Percentiles rank a stretch among this genome's conserved stretches.
Evolutionary conservation across 768 basidiomycete species (phyloP).

Genomic region (Pleurotus sapidus): DNA sequence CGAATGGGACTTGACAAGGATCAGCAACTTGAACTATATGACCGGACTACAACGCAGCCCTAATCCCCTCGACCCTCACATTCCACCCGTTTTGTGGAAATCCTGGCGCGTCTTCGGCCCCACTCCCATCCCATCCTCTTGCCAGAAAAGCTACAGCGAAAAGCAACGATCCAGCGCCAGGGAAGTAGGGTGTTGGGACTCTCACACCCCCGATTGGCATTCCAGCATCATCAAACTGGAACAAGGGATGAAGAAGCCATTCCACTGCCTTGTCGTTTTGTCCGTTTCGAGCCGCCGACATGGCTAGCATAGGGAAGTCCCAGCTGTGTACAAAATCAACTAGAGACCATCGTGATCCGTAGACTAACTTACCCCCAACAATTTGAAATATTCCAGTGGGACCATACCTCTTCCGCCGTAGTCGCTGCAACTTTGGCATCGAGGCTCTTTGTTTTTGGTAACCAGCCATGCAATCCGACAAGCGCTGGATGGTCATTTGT

Average conservation of each 20-base stretch:
- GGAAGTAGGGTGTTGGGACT: slow-evolving; percentile 60
- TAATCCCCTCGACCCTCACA: slow-evolving; percentile 32
- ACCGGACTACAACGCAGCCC: slow-evolving; percentile 16
- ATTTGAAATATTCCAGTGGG: slow-evolving; percentile 51
- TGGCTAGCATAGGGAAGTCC: slow-evolving; percentile 64
- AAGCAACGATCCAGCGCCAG: slow-evolving; percentile 50
- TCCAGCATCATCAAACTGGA: slow-evolving; percentile 57
- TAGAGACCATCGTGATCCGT: slow-evolving; percentile 6
- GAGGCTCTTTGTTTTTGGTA: slow-evolving; percentile 47
- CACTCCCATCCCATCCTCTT: slow-evolving; percentile 53
- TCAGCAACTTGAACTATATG: slow-evolving; percentile 40
- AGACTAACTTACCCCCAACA: slow-evolving; percentile 44
- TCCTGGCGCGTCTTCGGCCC: slow-evolving; percentile 29
- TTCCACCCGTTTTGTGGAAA: slow-evolving; percentile 38
- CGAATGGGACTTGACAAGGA: slow-evolving; percentile 49
- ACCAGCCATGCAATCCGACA: slow-evolving; percentile 56
- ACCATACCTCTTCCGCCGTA: slow-evolving; percentile 55
- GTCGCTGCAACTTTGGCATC: slow-evolving; percentile 41
- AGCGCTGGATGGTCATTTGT: slow-evolving; percentile 60
- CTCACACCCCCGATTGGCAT: slow-evolving; percentile 56
- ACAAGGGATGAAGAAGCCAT: slow-evolving; percentile 53
- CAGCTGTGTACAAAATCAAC: slow-evolving; percentile 30
- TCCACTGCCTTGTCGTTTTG: slow-evolving; percentile 47
- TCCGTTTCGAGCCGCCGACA: slow-evolving; percentile 56
- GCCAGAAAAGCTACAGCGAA: slow-evolving; percentile 58